phyloP scores from a whole-genome alignment of 2,329 filamentous ascomycete genomes.

The Colletotrichum tropicicola region DNA sequence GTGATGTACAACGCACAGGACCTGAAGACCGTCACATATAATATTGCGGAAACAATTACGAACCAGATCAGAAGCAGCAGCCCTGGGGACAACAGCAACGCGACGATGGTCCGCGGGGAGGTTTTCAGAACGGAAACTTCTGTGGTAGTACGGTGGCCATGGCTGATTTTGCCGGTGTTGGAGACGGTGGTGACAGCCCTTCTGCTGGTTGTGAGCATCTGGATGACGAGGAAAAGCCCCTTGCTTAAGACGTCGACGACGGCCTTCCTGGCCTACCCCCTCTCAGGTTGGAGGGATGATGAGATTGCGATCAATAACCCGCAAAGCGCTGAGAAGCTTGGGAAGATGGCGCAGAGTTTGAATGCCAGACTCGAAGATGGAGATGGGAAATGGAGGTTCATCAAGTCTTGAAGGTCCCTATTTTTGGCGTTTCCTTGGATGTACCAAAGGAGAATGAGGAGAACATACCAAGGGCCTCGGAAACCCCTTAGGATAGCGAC shows the following conservation, averaged over 20 bases:
- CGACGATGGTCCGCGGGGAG: conserved; percentile 28
- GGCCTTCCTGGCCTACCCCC: not conserved
- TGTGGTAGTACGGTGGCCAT: conserved; percentile 41
- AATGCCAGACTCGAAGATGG: not conserved
- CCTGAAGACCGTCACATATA: conserved; percentile 8
- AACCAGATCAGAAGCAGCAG: conserved; percentile 30
- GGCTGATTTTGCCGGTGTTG: conserved; percentile 37
- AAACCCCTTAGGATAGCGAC: too few relatives aligned
- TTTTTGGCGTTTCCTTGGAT: too few relatives aligned
- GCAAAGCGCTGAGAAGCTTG: not conserved
- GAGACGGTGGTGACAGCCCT: conserved; percentile 32
- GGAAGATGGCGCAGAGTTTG: not conserved
- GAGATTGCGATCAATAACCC: not conserved
- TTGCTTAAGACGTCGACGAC: not conserved
- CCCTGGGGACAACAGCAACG: conserved; percentile 28
- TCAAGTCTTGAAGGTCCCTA: not conserved
- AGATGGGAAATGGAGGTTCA: not conserved
- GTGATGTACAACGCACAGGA: conserved; percentile 22
- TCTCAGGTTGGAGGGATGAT: not conserved
- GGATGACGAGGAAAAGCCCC: not conserved
- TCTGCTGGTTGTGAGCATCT: conserved; percentile 33
- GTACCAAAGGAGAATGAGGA: too few relatives aligned
- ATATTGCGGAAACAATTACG: conserved; percentile 26
- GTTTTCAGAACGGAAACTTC: conserved; percentile 36
- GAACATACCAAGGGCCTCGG: too few relatives aligned